Evolutionary conservation across 345 rosid genomes (phyloP).

Genomic region (Eucalyptus paniculata): DNA sequence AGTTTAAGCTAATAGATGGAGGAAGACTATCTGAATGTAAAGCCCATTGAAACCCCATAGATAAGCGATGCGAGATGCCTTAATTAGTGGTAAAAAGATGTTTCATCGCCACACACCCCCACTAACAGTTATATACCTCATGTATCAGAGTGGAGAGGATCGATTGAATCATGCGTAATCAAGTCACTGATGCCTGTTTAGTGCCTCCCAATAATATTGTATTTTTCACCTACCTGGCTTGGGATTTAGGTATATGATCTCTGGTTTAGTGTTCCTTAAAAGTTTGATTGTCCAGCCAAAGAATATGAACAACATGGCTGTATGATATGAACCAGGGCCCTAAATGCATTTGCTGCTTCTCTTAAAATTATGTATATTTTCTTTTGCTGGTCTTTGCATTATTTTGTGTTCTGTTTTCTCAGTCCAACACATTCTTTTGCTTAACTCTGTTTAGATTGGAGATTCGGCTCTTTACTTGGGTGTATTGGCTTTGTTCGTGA

Average conservation of each 20-base stretch:
- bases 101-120: background rate
- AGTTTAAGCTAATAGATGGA: background rate
- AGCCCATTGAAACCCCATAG: background rate
- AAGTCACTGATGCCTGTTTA: background rate
- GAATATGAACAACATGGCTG: background rate
- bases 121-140: background rate
- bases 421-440: background rate
- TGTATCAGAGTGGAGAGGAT: background rate
- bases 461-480: conserved; percentile 85
- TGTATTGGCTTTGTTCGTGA: conserved; percentile 67
- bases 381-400: background rate
- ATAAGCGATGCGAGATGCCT: background rate
- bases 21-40: background rate
- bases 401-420: background rate
- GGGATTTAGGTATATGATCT: background rate
- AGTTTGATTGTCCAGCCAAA: background rate
- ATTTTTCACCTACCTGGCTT: background rate
- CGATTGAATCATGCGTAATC: background rate
- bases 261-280: background rate
- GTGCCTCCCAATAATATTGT: background rate
- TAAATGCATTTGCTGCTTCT: background rate
- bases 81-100: background rate
- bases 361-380: background rate
- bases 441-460: conserved; percentile 51
- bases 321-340: background rate